A percentile compares a stretch with the other conserved stretches of the same genome.
Evolutionary conservation across 148 eudicot genomes (phyloP).

Genomic region (Camellia lanceoleosa): DNA sequence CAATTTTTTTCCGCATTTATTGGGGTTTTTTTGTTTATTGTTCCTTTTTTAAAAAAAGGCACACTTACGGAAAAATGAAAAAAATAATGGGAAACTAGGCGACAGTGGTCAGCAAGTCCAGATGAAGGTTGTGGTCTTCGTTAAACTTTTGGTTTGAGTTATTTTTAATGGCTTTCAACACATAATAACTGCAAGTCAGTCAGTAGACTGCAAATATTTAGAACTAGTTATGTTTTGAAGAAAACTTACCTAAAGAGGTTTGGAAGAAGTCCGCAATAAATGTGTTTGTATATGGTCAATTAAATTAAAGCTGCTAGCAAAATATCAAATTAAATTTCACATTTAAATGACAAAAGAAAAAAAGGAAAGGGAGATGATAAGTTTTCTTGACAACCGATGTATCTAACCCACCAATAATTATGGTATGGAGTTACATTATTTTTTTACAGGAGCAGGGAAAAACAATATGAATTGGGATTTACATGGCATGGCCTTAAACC

Average conservation of each 20-base stretch:
- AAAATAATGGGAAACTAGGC: background rate
- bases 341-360: too few species aligned
- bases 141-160: background rate
- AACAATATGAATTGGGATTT: too few species aligned
- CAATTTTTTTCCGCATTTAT: background rate
- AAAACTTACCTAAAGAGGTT: background rate
- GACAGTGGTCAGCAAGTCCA: background rate
- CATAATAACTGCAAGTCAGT: background rate
- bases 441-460: too few species aligned
- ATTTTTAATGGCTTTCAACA: background rate
- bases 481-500: too few species aligned
- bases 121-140: background rate
- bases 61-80: background rate
- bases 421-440: background rate
- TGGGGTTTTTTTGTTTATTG: background rate
- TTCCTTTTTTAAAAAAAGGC: too few species aligned
- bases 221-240: background rate
- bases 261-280: background rate
- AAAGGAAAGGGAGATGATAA: background rate
- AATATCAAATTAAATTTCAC: too few species aligned
- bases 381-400: background rate
- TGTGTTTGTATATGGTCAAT: background rate
- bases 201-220: background rate
- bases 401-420: background rate
- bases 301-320: too few species aligned